Evolutionary conservation across 2,329 filamentous ascomycete species (phyloP).

Genomic region (Phyllachora maydis): DNA sequence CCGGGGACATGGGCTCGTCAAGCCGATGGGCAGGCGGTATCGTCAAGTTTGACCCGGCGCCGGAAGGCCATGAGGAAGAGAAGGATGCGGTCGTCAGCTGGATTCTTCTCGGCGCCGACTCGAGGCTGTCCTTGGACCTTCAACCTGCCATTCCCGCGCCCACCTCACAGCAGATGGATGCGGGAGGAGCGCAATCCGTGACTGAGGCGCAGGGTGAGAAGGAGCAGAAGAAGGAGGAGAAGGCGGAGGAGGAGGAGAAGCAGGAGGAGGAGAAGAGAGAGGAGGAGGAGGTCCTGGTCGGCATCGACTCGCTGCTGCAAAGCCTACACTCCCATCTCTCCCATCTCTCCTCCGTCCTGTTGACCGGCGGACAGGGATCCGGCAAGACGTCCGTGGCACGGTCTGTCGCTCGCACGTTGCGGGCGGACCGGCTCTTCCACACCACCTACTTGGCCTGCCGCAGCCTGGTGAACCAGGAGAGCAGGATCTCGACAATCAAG

Average conservation of each 20-base stretch:
- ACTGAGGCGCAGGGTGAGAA: slow-evolving; percentile 32
- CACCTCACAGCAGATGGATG: too few relatives aligned
- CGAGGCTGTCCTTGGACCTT: slow-evolving; percentile 53
- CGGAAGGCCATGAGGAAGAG: too few relatives aligned
- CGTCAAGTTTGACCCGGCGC: slow-evolving; percentile 51
- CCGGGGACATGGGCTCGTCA: too few relatives aligned
- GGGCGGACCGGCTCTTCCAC: slow-evolving; percentile 56
- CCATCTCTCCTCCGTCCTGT: slow-evolving; percentile 70
- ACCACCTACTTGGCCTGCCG: slow-evolving; percentile 73
- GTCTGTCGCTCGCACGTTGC: slow-evolving; percentile 52
- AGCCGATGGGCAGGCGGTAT: slow-evolving; percentile 86
- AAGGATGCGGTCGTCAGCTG: slow-evolving; percentile 34
- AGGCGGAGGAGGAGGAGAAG: too few relatives aligned
- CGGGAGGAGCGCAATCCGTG: too few relatives aligned
- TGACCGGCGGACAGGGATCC: slow-evolving; percentile 76
- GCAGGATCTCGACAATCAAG: slow-evolving; percentile 72
- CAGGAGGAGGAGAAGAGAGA: too few relatives aligned
- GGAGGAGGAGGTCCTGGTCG: slow-evolving; percentile 46
- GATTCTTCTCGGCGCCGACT: slow-evolving; percentile 61
- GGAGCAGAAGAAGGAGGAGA: slow-evolving; percentile 25
- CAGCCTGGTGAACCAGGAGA: slow-evolving; percentile 79
- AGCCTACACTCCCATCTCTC: slow-evolving; percentile 58
- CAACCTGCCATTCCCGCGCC: slow-evolving; percentile 53
- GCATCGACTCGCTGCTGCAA: slow-evolving; percentile 58
- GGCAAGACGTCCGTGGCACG: slow-evolving; percentile 75